These are phyloP conservation scores for Westerdykella sp. DNA, from an alignment of 2,329 filamentous ascomycete species.

Conservation along the genomic window DNA sequence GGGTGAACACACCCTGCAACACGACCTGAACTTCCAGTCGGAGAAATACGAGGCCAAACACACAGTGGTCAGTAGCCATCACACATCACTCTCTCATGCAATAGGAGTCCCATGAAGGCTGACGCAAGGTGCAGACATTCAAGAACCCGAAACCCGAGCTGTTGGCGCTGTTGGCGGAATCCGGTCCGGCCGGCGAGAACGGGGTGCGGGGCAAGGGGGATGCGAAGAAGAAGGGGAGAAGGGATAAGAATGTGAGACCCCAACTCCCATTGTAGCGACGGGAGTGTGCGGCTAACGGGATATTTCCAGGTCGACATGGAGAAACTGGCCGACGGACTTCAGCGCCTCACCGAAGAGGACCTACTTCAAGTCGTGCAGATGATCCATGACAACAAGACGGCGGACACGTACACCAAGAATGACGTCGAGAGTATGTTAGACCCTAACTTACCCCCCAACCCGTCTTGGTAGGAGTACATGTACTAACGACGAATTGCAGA, in stretches of 20 bases:
- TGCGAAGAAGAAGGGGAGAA: slow-evolving; percentile 71
- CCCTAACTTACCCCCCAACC: neutral
- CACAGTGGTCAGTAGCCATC: slow-evolving; percentile 51
- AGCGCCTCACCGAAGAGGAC: slow-evolving; percentile 88
- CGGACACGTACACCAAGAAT: slow-evolving; percentile 94
- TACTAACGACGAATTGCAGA: slow-evolving; percentile 47
- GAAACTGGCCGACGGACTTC: slow-evolving; percentile 86
- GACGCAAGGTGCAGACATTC: slow-evolving; percentile 53
- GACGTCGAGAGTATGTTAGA: slow-evolving; percentile 77
- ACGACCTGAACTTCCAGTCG: slow-evolving; percentile 88
- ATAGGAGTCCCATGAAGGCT: neutral
- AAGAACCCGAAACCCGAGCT: slow-evolving; percentile 89
- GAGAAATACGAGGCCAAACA: slow-evolving; percentile 79
- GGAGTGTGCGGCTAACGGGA: neutral
- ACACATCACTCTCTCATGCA: neutral
- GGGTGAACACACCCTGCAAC: slow-evolving; percentile 68
- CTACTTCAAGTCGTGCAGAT: slow-evolving; percentile 92
- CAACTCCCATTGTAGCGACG: neutral
- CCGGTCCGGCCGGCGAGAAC: slow-evolving; percentile 65
- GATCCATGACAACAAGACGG: slow-evolving; percentile 93
- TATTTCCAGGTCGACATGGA: slow-evolving; percentile 71
- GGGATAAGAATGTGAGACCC: slow-evolving; percentile 51
- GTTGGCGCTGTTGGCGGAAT: slow-evolving; percentile 70
- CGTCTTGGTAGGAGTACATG: neutral
- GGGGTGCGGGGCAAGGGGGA: slow-evolving; percentile 61